A percentile compares a stretch with the other conserved stretches of the same genome.
Conservation (phyloP, 805 yeast genomes). For the Saturnispora halmiae region DNA sequence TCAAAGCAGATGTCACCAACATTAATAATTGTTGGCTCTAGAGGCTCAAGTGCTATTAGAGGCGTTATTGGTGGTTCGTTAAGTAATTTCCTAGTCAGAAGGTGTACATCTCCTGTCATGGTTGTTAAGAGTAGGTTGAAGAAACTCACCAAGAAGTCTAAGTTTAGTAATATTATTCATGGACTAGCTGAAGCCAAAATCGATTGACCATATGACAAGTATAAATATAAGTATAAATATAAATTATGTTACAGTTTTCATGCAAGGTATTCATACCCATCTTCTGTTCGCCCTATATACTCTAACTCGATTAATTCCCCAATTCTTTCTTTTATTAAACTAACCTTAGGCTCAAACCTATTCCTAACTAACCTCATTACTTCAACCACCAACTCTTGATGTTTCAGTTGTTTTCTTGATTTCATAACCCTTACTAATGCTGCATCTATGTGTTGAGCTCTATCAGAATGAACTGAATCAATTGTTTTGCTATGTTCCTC, state of each 20-base stretch:
- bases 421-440: slow-evolving; percentile 87
- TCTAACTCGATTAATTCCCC: slow-evolving; percentile 75
- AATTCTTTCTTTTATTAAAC: slow-evolving; percentile 59
- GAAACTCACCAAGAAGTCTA: slow-evolving; percentile 49
- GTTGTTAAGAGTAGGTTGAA: slow-evolving; percentile 66
- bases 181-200: slow-evolving; percentile 34
- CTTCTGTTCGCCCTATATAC: slow-evolving; percentile 63
- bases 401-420: slow-evolving; percentile 50
- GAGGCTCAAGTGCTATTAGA: slow-evolving; percentile 61
- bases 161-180: slow-evolving; percentile 44
- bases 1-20: slow-evolving; percentile 67
- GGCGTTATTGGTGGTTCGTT: slow-evolving; percentile 69
- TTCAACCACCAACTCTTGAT: slow-evolving; percentile 60
- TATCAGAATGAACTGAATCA: slow-evolving; percentile 49
- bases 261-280: slow-evolving; percentile 63
- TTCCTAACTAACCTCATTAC: slow-evolving; percentile 35
- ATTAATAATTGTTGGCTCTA: slow-evolving; percentile 65
- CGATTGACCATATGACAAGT: slow-evolving; percentile 27
- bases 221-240: no score
- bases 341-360: slow-evolving; percentile 62
- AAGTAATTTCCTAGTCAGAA: slow-evolving; percentile 63
- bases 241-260: no score
- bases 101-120: slow-evolving; percentile 70
- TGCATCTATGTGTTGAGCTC: slow-evolving; percentile 68
- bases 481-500: slow-evolving; percentile 46